Evolutionary conservation across 495 filamentous ascomycete genomes (phyloP), one percentile per base, ranked within the genome.

Genomic region (Aspergillus ostianus): DNA sequence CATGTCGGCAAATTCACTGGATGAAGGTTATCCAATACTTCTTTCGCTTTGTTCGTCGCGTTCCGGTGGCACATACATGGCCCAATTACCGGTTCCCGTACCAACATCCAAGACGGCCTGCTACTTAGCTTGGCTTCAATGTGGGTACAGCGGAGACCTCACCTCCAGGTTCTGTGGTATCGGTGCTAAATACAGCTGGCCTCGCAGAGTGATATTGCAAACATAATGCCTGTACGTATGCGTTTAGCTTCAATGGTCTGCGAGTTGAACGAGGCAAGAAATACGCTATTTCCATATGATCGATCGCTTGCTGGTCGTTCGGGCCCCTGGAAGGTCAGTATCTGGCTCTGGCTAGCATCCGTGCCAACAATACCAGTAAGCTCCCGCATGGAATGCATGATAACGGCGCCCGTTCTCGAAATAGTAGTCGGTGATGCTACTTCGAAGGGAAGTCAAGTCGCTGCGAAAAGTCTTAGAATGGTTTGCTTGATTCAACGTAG

Each of bases 21-120:
- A 5, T 17, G 21, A 4, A 47, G 3, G n/a, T 51, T 44, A 53
- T n/a, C n/a, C n/a, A n/a, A n/a, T n/a, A n/a, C n/a, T n/a, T n/a
- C n/a, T n/a, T n/a, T n/a, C n/a, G n/a, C n/a, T n/a, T n/a, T n/a
- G n/a, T n/a, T n/a, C n/a, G n/a, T n/a, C n/a, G 15, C 47, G 21
- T 47, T 8, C 29, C 29, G 32, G 59, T 21, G 23, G 4, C 2
- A 27, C 27, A 13, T 20, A 63, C 61, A 59, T 57, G 3, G 61
- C 61, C 61, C 57, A 59, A 13, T 59, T 48, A 9, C 61, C 56
- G 2, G 61, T 63, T 41, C 61, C 61, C 8, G 61, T 63, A 1
- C 61, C 57, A 51, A 63, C 41, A n/a, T 60, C 49, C 9, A 68
- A 65, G 18, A 65, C 67, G 57, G 63, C 62, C 48, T 67, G 58